phyloP scores from a whole-genome alignment of 495 filamentous ascomycete species.

The Talaromyces liani region DNA sequence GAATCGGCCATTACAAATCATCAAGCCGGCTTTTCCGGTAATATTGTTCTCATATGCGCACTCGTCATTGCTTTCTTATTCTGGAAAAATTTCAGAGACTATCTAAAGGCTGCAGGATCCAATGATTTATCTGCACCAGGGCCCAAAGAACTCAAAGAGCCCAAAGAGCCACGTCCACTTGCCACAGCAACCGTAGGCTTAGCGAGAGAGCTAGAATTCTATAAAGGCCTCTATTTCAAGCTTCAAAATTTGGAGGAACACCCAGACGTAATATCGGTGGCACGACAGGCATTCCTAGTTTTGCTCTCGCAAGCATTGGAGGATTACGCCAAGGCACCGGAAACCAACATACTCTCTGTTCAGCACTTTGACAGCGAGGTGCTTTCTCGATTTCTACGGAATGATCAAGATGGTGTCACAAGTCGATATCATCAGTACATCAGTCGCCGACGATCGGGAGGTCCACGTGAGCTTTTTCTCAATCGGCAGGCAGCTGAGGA shows the following conservation, averaged over 20 bases:
- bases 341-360: conserved; percentile 27
- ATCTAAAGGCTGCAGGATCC: not conserved
- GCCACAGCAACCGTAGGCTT: not conserved
- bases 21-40: not conserved
- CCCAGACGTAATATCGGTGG: conserved; percentile 22
- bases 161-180: not conserved
- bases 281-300: conserved; percentile 20
- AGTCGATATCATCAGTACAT: conserved; percentile 28
- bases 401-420: conserved; percentile 19
- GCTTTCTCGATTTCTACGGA: conserved; percentile 23
- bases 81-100: not conserved
- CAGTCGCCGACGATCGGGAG: conserved; percentile 11
- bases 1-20: not conserved
- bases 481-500: conserved; percentile 27
- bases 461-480: conserved; percentile 24
- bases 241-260: conserved; percentile 33
- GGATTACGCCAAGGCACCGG: conserved; percentile 10
- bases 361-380: conserved; percentile 18
- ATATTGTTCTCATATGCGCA: not conserved
- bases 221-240: conserved; percentile 30
- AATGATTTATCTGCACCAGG: not conserved
- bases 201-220: conserved; percentile 11
- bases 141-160: not conserved
- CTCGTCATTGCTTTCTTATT: not conserved
- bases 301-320: conserved; percentile 25